Conservation (phyloP, 768 basidiomycete genomes). For the Mycena vitilis region DNA sequence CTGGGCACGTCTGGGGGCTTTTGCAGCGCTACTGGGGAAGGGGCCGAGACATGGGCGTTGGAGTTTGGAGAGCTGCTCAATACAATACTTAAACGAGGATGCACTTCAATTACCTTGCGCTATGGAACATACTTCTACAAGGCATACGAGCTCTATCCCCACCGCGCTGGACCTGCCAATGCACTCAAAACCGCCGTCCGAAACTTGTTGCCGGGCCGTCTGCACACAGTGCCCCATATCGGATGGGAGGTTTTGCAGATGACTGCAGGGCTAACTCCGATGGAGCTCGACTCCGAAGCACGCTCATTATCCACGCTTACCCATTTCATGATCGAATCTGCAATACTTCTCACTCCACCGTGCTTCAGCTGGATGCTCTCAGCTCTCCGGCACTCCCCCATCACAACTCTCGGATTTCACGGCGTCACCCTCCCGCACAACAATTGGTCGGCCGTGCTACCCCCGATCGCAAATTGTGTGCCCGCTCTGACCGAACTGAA, state of each 20-base stretch:
- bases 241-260: slow-evolving; percentile 10
- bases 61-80: slow-evolving; percentile 30
- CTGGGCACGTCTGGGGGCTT: slow-evolving; percentile 13
- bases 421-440: slow-evolving; percentile 27
- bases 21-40: slow-evolving; percentile 1
- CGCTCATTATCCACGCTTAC: slow-evolving; percentile 12
- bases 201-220: slow-evolving; percentile 9
- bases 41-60: slow-evolving; percentile 15
- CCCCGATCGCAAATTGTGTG: slow-evolving; percentile 21
- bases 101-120: slow-evolving; percentile 29
- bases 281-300: slow-evolving; percentile 27
- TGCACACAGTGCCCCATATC: background rate
- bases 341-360: slow-evolving; percentile 27
- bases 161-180: slow-evolving; percentile 16
- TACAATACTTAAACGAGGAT: slow-evolving; percentile 29
- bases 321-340: slow-evolving; percentile 30
- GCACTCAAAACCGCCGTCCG: slow-evolving; percentile 23
- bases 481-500: slow-evolving; percentile 27
- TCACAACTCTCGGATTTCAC: slow-evolving; percentile 24
- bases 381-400: slow-evolving; percentile 26
- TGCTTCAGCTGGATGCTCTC: slow-evolving; percentile 31
- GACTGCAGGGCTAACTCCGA: background rate
- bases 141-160: slow-evolving; percentile 7
- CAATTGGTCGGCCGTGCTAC: slow-evolving; percentile 30
- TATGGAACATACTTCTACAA: slow-evolving; percentile 27